Evolutionary conservation across 2,329 filamentous ascomycete species (phyloP), one percentile per base, ranked within the genome.

Genomic region (Pseudogymnoascus verrucosus): DNA sequence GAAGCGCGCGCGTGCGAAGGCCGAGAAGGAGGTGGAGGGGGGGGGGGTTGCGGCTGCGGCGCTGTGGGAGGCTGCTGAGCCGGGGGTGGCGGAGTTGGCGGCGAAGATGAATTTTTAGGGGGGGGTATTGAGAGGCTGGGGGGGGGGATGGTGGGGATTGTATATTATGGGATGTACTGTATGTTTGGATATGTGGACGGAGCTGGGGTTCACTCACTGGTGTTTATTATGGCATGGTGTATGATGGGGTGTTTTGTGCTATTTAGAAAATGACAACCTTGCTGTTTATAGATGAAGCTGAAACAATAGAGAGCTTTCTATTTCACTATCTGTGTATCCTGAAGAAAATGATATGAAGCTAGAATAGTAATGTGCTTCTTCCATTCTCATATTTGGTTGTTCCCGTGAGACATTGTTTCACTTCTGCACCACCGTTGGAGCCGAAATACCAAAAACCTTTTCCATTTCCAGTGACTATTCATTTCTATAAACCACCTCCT

Each of bases 21-120:
- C 64, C 8, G 60, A 67, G 61, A 62, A 64, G 19, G 63, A 67
- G 51, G 64, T 64, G 11, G 63, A 64, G 11, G 62, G 62, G 36
- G 62, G 19, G 11, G 39, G 34, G 7, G 66, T 65, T 2, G 40
- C 72, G 14, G 63, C 62, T 47, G 36, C 4, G 1, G 3, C n/a
- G 39, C 59, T 19, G 59, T 31, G 34, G n/a, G 63, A 61, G 37
- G 67, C 70, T 54, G 71, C 70, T 10, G 70, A 73, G n/a, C 71
- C 71, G 8, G 71, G 70, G 4, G 65, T 68, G 12, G 67, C 68
- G 66, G 51, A 60, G 71, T 63, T 63, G 10, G 61, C 64, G 16
- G 42, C 6, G 2, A 62, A 62, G 10, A 66, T 60, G 16, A 64
- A 39, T 28, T 57, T 57, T 19, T 34, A 28, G 47, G 21, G 42